Conservation (phyloP, 164 flowering plant species). For the Akebia trifoliata region DNA sequence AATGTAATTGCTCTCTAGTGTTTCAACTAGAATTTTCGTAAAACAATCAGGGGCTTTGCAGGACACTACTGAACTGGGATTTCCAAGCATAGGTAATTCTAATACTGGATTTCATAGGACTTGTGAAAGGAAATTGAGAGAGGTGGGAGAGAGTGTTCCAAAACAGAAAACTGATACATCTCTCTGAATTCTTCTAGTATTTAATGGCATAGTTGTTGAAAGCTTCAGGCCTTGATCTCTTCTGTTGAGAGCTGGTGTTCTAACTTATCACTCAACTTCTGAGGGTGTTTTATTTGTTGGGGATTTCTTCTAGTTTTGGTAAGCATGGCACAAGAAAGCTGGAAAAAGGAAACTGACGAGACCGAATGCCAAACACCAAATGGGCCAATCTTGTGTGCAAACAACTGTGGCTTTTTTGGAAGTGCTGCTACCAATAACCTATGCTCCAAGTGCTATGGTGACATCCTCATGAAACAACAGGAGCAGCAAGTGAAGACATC, state of each 20-base stretch:
- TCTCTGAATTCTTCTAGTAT: background rate
- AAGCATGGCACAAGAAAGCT: conserved; percentile 32
- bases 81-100: too few species aligned
- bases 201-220: background rate
- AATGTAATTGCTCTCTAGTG: too few species aligned
- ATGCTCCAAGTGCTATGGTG: conserved; percentile 32
- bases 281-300: background rate
- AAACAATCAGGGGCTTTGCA: too few species aligned
- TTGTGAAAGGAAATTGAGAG: too few species aligned
- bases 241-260: background rate
- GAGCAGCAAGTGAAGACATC: conserved; percentile 16
- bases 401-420: conserved; percentile 35
- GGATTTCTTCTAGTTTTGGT: background rate
- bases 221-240: conserved; percentile 6
- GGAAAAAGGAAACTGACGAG: conserved; percentile 30
- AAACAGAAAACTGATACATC: too few species aligned
- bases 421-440: conserved; percentile 27
- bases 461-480: conserved; percentile 22
- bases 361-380: conserved; percentile 27
- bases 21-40: too few species aligned
- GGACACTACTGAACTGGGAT: too few species aligned
- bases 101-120: too few species aligned
- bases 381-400: conserved; percentile 26
- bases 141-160: too few species aligned
- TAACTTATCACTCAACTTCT: too few species aligned